Evolutionary conservation across 768 basidiomycete species (phyloP).

Genomic region (Basidioascus undulatus): DNA sequence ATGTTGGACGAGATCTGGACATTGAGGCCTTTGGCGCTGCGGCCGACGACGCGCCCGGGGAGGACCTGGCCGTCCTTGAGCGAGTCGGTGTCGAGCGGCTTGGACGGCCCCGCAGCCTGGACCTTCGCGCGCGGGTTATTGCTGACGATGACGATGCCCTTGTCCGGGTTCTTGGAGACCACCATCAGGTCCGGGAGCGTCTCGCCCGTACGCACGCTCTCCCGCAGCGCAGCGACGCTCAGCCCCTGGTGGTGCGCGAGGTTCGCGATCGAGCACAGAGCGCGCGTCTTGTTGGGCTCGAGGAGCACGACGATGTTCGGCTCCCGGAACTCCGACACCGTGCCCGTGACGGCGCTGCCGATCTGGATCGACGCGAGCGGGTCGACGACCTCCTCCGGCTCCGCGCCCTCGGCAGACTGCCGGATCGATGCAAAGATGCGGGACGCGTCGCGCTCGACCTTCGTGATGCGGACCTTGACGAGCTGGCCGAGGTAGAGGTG

Average conservation of each 20-base stretch:
- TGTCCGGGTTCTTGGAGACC: conserved; percentile 67
- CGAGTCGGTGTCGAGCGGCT: conserved; percentile 33
- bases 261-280: conserved; percentile 65
- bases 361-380: conserved; percentile 39
- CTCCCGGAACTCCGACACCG: conserved; percentile 57
- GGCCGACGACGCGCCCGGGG: conserved; percentile 52
- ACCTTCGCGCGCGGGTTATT: conserved; percentile 38
- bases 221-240: conserved; percentile 40
- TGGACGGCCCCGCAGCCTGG: conserved; percentile 21
- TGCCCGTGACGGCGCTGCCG: conserved; percentile 45
- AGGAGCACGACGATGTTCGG: conserved; percentile 57
- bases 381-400: conserved; percentile 28
- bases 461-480: conserved; percentile 55
- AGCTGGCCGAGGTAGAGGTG: conserved; percentile 58
- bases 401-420: conserved; percentile 26
- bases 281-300: conserved; percentile 29
- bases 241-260: conserved; percentile 53
- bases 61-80: conserved; percentile 49
- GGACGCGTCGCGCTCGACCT: conserved; percentile 30
- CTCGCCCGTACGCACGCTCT: conserved; percentile 40
- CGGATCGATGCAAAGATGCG: conserved; percentile 67
- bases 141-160: conserved; percentile 63
- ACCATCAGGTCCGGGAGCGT: conserved; percentile 54
- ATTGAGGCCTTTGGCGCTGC: conserved; percentile 44
- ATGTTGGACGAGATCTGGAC: conserved; percentile 51